Evolutionary conservation across 192 early-diverging fungal genomes (phyloP).

Genomic region (Coemansia sp.): DNA sequence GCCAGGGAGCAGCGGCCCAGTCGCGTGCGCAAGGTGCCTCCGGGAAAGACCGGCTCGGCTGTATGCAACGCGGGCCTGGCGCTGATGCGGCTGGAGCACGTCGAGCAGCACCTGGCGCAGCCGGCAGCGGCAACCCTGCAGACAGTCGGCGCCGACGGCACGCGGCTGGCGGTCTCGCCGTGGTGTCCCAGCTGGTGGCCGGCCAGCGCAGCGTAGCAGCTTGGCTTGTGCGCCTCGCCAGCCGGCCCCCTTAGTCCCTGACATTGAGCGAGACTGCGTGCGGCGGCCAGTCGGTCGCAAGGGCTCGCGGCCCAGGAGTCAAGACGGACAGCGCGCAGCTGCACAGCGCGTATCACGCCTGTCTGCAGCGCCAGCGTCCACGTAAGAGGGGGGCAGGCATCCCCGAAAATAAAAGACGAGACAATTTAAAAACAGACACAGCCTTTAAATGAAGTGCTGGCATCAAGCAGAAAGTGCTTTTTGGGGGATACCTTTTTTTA

Average conservation of each 20-base stretch:
- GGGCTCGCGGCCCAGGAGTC: neutral
- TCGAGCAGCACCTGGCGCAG: constrained; percentile 30
- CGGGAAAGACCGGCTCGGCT: constrained; percentile 64
- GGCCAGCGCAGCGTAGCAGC: neutral
- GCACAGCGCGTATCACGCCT: neutral
- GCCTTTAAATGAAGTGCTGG: neutral
- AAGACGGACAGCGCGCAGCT: neutral
- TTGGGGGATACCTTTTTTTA: neutral
- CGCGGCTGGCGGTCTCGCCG: constrained; percentile 27
- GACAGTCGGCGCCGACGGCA: constrained; percentile 20
- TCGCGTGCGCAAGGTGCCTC: constrained; percentile 49
- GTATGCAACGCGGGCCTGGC: constrained; percentile 82
- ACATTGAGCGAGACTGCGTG: too few species aligned
- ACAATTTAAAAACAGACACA: neutral
- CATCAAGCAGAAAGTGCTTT: neutral
- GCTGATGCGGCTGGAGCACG: constrained; percentile 79
- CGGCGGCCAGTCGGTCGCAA: too few species aligned
- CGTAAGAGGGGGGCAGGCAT: neutral
- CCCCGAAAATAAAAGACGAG: neutral
- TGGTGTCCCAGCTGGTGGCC: constrained; percentile 52
- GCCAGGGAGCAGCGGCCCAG: neutral
- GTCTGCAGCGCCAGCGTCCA: neutral
- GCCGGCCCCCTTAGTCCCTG: too few species aligned
- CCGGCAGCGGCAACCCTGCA: constrained; percentile 4
- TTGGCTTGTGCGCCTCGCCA: neutral